Percentiles rank a stretch among this genome's conserved stretches.
Evolutionary conservation across 2,329 filamentous ascomycete species (phyloP).

Genomic region (Beauveria sp.): DNA sequence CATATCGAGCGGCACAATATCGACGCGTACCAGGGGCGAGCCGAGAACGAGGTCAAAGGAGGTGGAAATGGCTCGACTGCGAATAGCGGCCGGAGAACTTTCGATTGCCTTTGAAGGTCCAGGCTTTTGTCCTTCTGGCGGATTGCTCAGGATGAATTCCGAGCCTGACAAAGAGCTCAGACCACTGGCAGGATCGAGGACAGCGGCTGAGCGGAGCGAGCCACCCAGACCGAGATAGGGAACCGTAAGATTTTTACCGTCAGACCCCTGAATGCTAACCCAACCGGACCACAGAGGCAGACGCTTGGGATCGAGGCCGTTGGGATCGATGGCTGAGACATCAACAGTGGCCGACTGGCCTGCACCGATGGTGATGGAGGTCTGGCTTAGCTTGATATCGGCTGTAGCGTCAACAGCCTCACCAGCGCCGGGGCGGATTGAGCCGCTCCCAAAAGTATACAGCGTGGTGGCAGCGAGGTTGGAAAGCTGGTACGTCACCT

Average conservation of each 20-base stretch:
- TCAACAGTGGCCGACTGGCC: conserved; percentile 1
- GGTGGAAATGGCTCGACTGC: neutral
- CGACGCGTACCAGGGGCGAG: neutral
- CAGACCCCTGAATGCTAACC: conserved; percentile 9
- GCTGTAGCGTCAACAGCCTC: neutral
- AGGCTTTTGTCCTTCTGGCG: neutral
- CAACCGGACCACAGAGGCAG: conserved; percentile 13
- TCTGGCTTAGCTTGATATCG: conserved; percentile 7
- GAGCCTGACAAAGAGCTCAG: neutral
- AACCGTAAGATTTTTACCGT: conserved; percentile 9
- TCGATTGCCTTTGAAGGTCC: neutral
- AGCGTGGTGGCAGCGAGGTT: neutral
- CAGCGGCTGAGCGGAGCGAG: neutral
- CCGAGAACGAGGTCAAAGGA: neutral
- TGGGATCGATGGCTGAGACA: neutral
- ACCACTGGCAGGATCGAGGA: neutral
- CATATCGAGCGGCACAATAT: neutral
- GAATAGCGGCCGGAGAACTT: neutral
- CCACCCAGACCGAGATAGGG: conserved; percentile 10
- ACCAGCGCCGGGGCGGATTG: neutral
- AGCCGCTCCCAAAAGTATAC: neutral
- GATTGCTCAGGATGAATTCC: neutral
- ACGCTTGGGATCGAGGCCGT: neutral
- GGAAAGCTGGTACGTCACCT: neutral
- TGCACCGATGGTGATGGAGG: neutral